Evolutionary conservation across 352 stramenopile species (phyloP), one percentile per base, ranked within the genome.

Genomic region (Globisporangium ultimum): DNA sequence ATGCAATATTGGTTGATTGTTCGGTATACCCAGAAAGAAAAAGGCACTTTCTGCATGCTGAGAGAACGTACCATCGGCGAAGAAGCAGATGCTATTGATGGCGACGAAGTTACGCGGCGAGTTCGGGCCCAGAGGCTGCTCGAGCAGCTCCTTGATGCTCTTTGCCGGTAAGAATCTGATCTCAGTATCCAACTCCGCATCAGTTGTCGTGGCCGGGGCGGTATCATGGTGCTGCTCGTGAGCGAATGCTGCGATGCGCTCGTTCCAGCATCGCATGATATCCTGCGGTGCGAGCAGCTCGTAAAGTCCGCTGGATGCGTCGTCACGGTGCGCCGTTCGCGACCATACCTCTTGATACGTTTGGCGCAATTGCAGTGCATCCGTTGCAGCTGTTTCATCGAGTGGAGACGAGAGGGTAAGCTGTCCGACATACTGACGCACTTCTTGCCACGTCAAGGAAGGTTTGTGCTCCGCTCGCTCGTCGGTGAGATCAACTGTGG

Each of bases 71-170:
- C 82, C 80, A 51, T 88, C 67, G 8, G 75, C 76, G 54, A 92
- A 88, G 48, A 92, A 89, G 59, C 83, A 92, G 48, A 92, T 88
- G 28, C 67, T 72, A 61, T 92, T 92, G 46, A 88, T 67, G 3
- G 75, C 70, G n/a, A 84, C 52, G 53, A 88, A 82, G 9, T 53
- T 53, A 14, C 18, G 68, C 15, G 57, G 55, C 5, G 71, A 36
- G 17, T 55, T 48, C 0, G 36, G 42, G 10, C 62, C 53, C 52
- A 66, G 48, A 1, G 59, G 28, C 28, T 81, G 47, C 1, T 55
- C 48, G 6, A 86, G 62, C 7, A 87, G 58, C 13, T 65, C 50
- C 24, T 71, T 60, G 12, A 87, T 66, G 1, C 70, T 69, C n/a
- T 70, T 51, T 13, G 72, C 61, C 22, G 76, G 70, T 6, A 89